These are phyloP conservation scores for Colletotrichum tofieldiae DNA, from an alignment of 2,329 filamentous ascomycete species.

Conservation along the genomic window DNA sequence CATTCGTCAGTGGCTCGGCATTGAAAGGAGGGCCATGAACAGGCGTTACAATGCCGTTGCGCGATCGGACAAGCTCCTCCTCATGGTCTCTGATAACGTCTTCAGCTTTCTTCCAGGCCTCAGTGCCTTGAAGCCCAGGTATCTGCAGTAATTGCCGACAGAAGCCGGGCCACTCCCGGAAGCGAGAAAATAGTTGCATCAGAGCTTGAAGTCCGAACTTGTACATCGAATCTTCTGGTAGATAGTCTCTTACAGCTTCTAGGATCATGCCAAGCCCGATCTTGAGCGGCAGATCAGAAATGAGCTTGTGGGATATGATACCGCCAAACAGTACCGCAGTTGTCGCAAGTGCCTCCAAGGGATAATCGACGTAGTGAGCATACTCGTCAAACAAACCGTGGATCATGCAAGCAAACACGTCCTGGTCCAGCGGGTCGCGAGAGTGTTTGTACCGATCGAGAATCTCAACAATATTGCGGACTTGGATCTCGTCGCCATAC, in stretches of 20 bases:
- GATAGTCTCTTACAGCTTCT: slow-evolving; percentile 92
- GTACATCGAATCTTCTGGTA: slow-evolving; percentile 91
- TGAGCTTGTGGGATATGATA: slow-evolving; percentile 93
- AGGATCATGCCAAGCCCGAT: slow-evolving; percentile 98
- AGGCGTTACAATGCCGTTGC: slow-evolving; percentile 64
- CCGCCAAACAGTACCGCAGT: slow-evolving; percentile 97
- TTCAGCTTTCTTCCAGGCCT: slow-evolving; percentile 86
- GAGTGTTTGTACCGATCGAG: slow-evolving; percentile 92
- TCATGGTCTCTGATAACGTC: slow-evolving; percentile 81
- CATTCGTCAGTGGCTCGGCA: slow-evolving; percentile 76
- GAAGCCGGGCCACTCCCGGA: slow-evolving; percentile 96
- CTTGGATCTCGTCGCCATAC: slow-evolving; percentile 92
- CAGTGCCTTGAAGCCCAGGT: slow-evolving; percentile 85
- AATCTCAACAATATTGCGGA: slow-evolving; percentile 87
- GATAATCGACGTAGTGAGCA: slow-evolving; percentile 94
- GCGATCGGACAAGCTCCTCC: slow-evolving; percentile 71
- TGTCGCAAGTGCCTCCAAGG: slow-evolving; percentile 93
- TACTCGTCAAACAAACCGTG: slow-evolving; percentile 98
- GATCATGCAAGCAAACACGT: slow-evolving; percentile 98
- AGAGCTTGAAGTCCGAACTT: slow-evolving; percentile 97
- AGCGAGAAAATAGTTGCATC: slow-evolving; percentile 86
- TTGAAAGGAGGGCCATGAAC: slow-evolving; percentile 54
- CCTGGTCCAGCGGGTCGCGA: slow-evolving; percentile 86
- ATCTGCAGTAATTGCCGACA: slow-evolving; percentile 89
- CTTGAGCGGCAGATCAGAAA: slow-evolving; percentile 91